These are phyloP conservation scores for Alternaria tenuissima DNA, from an alignment of 2,329 filamentous ascomycete genomes.

Conservation along the genomic window DNA sequence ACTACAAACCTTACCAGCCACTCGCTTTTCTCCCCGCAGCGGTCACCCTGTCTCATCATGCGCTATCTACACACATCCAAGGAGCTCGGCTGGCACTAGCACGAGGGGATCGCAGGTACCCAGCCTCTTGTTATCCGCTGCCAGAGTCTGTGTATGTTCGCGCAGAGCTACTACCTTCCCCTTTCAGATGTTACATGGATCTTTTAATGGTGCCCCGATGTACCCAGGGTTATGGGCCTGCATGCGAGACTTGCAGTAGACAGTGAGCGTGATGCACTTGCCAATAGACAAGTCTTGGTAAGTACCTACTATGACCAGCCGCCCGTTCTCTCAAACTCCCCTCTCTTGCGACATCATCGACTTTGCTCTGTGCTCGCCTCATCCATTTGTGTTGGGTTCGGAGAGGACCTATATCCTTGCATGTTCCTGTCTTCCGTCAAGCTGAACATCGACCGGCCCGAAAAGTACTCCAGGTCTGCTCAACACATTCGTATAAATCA, in stretches of 20 bases:
- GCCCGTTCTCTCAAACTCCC: background rate
- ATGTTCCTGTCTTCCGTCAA: background rate
- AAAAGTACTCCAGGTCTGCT: background rate
- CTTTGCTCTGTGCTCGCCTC: background rate
- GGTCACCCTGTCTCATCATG: conserved; percentile 14
- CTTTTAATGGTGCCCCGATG: background rate
- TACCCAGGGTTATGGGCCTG: background rate
- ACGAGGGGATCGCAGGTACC: background rate
- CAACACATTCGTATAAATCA: background rate
- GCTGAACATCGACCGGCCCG: background rate
- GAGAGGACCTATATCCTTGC: background rate
- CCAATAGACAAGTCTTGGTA: conserved; percentile 2
- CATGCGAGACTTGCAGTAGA: background rate
- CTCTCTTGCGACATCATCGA: background rate
- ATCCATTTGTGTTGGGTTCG: background rate
- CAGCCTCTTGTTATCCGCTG: background rate
- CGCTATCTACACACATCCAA: conserved; percentile 7
- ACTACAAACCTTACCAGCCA: conserved; percentile 10
- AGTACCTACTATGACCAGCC: background rate
- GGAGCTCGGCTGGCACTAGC: background rate
- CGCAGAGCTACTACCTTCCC: conserved; percentile 3
- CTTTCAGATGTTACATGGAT: conserved; percentile 2
- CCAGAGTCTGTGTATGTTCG: background rate
- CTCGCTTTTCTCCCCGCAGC: conserved; percentile 1
- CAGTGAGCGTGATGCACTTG: background rate